Conservation (phyloP, 768 basidiomycete species). For the Auriculariales sp. region DNA sequence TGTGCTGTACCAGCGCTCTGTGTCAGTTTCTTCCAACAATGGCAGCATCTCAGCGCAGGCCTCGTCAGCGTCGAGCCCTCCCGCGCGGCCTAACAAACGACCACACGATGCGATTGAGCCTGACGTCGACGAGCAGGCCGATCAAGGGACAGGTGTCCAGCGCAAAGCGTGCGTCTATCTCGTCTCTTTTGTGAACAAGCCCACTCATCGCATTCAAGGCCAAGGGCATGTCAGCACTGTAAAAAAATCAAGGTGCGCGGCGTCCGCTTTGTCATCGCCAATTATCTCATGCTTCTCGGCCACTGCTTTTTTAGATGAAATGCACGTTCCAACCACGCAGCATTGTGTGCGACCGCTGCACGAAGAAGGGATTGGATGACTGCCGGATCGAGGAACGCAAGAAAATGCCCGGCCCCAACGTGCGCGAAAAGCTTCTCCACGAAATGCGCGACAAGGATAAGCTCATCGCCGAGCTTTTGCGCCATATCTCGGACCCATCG, state of each 20-base stretch:
- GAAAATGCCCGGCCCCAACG: background rate
- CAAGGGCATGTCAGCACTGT: background rate
- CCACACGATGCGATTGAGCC: background rate
- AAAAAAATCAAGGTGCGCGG: background rate
- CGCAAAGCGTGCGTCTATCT: background rate
- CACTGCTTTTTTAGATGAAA: background rate
- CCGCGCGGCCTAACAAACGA: background rate
- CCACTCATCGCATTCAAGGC: background rate
- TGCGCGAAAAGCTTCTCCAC: background rate
- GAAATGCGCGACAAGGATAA: background rate
- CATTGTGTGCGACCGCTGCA: background rate
- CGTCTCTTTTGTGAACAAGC: background rate
- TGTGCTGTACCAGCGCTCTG: too few species aligned
- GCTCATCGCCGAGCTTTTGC: background rate
- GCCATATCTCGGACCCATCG: background rate
- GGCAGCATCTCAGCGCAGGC: background rate
- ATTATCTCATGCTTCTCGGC: background rate
- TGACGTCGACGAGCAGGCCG: background rate
- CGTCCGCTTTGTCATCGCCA: background rate
- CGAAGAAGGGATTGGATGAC: background rate
- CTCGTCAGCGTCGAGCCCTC: background rate
- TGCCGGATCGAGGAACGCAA: background rate
- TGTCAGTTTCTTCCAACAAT: too few species aligned
- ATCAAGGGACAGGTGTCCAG: background rate
- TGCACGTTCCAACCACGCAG: background rate